Percentiles rank a stretch among this genome's conserved stretches.
phyloP scores from a whole-genome alignment of 805 yeast species.

The Cyberlindnera samutprakarnensis region DNA sequence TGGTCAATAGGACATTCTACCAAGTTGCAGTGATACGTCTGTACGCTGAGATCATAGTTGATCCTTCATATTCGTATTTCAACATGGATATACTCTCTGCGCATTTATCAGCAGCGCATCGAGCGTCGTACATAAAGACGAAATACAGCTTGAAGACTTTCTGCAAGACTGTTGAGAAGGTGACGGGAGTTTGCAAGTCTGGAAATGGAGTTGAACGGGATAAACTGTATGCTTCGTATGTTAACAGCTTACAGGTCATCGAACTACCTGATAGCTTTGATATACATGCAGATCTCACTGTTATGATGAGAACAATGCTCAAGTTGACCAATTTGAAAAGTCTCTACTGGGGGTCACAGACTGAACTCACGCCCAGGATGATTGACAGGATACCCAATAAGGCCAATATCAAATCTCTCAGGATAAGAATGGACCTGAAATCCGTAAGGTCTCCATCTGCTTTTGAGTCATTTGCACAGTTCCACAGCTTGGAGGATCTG shows the following conservation, averaged over 20 bases:
- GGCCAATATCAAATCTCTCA: constrained; percentile 19
- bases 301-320: constrained; percentile 19
- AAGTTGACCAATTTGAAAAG: constrained; percentile 23
- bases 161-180: constrained; percentile 13
- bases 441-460: constrained; percentile 8
- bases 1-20: constrained; percentile 25
- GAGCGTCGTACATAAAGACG: constrained; percentile 27
- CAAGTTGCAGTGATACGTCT: constrained; percentile 27
- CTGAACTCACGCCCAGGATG: constrained; percentile 26
- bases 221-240: constrained; percentile 11
- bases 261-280: constrained; percentile 35
- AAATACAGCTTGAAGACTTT: constrained; percentile 33
- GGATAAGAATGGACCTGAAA: constrained; percentile 26
- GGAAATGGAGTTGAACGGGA: neutral
- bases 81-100: constrained; percentile 26
- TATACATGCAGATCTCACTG: constrained; percentile 27
- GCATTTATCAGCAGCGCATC: constrained; percentile 12
- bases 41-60: constrained; percentile 23
- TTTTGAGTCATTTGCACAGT: constrained; percentile 11
- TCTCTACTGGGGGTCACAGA: constrained; percentile 27
- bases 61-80: constrained; percentile 32
- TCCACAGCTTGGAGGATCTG: constrained; percentile 25
- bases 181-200: constrained; percentile 3
- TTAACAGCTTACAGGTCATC: constrained; percentile 26
- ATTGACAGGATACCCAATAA: constrained; percentile 27